phyloP scores from a whole-genome alignment of 176 grass and related monocot species.

The Dendrocalamus sinicus region DNA sequence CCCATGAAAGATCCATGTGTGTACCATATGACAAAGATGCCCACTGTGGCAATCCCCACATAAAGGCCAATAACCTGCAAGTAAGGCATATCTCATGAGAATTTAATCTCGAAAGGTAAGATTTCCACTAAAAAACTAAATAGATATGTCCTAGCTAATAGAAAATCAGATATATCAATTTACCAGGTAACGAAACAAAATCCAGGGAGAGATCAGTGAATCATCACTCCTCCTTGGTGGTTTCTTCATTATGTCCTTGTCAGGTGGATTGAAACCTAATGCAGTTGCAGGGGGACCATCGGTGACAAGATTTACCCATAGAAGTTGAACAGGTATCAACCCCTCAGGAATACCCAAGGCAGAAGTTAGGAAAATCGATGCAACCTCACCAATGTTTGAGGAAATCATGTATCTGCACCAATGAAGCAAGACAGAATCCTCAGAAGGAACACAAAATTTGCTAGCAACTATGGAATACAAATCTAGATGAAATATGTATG shows the following conservation, averaged over 20 bases:
- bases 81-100: background rate
- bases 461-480: background rate
- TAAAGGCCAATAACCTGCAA: slow-evolving; percentile 79
- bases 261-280: slow-evolving; percentile 95
- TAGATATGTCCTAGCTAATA: background rate
- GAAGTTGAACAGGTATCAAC: slow-evolving; percentile 94
- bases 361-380: slow-evolving; percentile 91
- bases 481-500: background rate
- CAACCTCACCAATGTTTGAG: slow-evolving; percentile 99
- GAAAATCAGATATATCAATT: background rate
- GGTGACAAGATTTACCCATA: slow-evolving; percentile 97
- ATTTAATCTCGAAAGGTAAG: background rate
- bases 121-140: background rate
- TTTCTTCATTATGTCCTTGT: slow-evolving; percentile 99
- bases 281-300: slow-evolving; percentile 94
- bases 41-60: slow-evolving; percentile 81
- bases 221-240: slow-evolving; percentile 84
- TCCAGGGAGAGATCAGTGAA: slow-evolving; percentile 93
- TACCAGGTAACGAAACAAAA: slow-evolving; percentile 97
- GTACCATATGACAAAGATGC: slow-evolving; percentile 96
- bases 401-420: slow-evolving; percentile 93
- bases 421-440: slow-evolving; percentile 43
- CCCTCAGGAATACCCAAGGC: slow-evolving; percentile 97
- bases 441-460: background rate
- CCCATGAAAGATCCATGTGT: slow-evolving; percentile 96